A percentile compares a stretch with the other conserved stretches of the same genome.
Conservation (phyloP, 2,329 filamentous ascomycete genomes). For the Pleurostoma richardsiae region DNA sequence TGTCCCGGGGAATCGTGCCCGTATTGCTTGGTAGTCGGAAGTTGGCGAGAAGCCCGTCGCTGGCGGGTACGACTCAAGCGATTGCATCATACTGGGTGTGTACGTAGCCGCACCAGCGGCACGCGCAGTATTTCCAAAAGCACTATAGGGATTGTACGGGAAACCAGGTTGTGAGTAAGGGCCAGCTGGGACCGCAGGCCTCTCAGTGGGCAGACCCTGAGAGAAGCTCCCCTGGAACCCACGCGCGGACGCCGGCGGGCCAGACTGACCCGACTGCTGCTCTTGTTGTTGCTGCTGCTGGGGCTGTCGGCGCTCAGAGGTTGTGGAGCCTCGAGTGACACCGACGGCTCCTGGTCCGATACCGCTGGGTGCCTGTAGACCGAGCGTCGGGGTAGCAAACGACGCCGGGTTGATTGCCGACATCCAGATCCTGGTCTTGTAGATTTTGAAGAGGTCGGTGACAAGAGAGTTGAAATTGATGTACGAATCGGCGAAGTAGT, state of each 20-base stretch:
- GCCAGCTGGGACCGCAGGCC: constrained; percentile 29
- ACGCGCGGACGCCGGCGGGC: constrained; percentile 28
- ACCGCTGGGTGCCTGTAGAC: constrained; percentile 64
- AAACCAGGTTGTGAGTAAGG: constrained; percentile 33
- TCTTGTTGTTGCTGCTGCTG: constrained; percentile 23
- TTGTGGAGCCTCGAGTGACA: constrained; percentile 40
- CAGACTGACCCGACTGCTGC: constrained; percentile 33
- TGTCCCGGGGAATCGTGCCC: constrained; percentile 39
- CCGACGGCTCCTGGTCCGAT: constrained; percentile 63
- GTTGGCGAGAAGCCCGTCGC: constrained; percentile 29
- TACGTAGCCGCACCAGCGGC: constrained; percentile 27
- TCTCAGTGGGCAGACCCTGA: constrained; percentile 35
- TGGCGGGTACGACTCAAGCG: constrained; percentile 33
- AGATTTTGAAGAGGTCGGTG: constrained; percentile 97
- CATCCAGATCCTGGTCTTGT: constrained; percentile 99
- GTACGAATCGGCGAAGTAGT: constrained; percentile 96
- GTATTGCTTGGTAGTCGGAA: constrained; percentile 41
- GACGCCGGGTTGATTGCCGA: constrained; percentile 97
- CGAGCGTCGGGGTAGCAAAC: constrained; percentile 74
- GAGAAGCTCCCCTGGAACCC: constrained; percentile 36
- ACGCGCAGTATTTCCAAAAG: constrained; percentile 35
- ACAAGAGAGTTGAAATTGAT: constrained; percentile 99
- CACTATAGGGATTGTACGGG: constrained; percentile 34
- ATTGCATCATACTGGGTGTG: constrained; percentile 29
- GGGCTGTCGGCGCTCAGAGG: constrained; percentile 44